Percentiles rank a stretch among this genome's conserved stretches.
Conservation (phyloP, 306 rosid genomes). For the Pachyrhizus erosus region DNA sequence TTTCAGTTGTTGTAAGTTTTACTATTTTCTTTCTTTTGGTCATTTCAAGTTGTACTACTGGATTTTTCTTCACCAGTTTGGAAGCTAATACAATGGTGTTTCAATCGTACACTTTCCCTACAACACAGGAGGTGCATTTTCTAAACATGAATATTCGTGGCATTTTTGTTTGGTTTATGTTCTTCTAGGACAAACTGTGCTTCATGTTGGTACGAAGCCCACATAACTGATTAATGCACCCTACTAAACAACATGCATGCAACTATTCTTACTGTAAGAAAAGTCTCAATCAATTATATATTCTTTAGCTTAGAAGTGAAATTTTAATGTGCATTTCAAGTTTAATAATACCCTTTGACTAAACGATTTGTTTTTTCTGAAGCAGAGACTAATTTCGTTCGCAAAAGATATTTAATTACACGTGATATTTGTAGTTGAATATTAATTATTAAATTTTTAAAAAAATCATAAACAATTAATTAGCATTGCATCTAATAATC, state of each 20-base stretch:
- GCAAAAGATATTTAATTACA: not conserved
- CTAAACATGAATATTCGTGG: not conserved
- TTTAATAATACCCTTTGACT: not conserved
- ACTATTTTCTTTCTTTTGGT: slow-evolving; percentile 25
- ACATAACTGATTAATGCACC: not conserved
- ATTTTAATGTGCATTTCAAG: not conserved
- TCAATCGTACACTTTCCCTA: not conserved
- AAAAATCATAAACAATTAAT: not conserved
- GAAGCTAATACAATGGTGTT: slow-evolving; percentile 18
- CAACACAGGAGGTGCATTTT: not conserved
- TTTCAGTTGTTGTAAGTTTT: slow-evolving; percentile 25
- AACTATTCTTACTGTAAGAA: not conserved
- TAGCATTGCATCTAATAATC: not conserved
- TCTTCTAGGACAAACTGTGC: slow-evolving; percentile 10
- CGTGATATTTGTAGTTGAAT: not conserved
- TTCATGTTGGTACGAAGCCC: slow-evolving; percentile 32
- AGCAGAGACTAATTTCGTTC: no score
- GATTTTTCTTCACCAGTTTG: slow-evolving; percentile 67
- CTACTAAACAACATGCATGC: not conserved
- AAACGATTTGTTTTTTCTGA: no score
- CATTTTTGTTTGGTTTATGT: not conserved
- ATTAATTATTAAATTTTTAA: not conserved
- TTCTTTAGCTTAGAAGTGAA: not conserved
- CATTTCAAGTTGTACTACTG: slow-evolving; percentile 50
- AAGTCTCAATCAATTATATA: not conserved